These are phyloP conservation scores for Hericium rajendrae DNA, from an alignment of 768 basidiomycete genomes.

Conservation along the genomic window DNA sequence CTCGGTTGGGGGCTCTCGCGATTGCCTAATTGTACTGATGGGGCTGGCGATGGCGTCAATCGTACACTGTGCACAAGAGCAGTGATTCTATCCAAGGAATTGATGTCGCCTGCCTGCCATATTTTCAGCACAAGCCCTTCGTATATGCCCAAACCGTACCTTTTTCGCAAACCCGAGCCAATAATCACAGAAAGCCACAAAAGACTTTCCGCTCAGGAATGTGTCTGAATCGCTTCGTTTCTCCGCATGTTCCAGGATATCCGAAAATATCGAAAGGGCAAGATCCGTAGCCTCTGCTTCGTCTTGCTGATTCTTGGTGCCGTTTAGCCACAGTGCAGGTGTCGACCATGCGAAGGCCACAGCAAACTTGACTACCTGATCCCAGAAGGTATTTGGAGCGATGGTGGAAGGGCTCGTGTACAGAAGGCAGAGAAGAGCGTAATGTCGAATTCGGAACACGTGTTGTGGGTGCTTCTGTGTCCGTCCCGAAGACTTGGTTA, in stretches of 20 bases:
- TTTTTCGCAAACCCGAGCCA: constrained; percentile 61
- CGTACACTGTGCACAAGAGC: background rate
- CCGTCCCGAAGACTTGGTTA: constrained; percentile 26
- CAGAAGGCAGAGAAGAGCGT: constrained; percentile 39
- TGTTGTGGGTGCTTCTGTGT: constrained; percentile 13
- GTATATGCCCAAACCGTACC: constrained; percentile 27
- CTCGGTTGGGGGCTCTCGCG: no score
- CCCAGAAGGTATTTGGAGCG: constrained; percentile 56
- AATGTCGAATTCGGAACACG: constrained; percentile 30
- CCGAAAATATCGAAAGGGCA: constrained; percentile 35
- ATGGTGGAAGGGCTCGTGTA: constrained; percentile 36
- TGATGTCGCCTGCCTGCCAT: constrained; percentile 37
- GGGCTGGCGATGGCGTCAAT: background rate
- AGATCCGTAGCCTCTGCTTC: constrained; percentile 6
- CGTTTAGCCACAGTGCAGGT: background rate
- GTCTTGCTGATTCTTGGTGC: background rate
- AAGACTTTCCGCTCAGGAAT: constrained; percentile 43
- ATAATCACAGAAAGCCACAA: constrained; percentile 58
- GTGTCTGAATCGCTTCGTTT: constrained; percentile 22
- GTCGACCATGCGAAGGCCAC: constrained; percentile 26
- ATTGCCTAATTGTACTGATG: background rate
- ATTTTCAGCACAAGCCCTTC: background rate
- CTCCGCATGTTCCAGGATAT: constrained; percentile 34
- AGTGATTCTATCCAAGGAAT: constrained; percentile 5
- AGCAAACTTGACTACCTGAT: constrained; percentile 47